Evolutionary conservation across 768 basidiomycete species (phyloP).

Genomic region (Galerina marginata): DNA sequence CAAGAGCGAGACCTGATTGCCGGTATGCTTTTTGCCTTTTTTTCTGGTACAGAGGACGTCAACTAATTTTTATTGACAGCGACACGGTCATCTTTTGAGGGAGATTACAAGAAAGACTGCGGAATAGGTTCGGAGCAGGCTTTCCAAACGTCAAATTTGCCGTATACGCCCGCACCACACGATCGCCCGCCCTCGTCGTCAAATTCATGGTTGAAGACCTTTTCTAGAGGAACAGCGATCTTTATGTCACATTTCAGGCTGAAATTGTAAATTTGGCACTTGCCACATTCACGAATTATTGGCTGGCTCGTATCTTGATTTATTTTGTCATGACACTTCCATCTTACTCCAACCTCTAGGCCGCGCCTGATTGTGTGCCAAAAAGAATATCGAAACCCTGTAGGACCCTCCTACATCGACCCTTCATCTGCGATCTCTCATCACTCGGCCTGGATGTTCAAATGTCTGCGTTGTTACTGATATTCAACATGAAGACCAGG

Average conservation of each 20-base stretch:
- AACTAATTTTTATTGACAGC: too few relatives aligned
- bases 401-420: neutral
- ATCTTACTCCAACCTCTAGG: neutral
- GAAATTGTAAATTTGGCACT: neutral
- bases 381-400: too few relatives aligned
- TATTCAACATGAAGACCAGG: too few relatives aligned
- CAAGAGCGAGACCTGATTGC: conserved; percentile 51
- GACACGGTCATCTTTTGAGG: too few relatives aligned
- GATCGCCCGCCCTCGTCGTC: neutral
- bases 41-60: too few relatives aligned
- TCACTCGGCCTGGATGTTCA: conserved; percentile 4
- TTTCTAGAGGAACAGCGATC: neutral
- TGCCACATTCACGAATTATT: conserved; percentile 3
- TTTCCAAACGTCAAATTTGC: too few relatives aligned
- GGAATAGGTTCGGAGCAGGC: too few relatives aligned
- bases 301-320: conserved; percentile 3
- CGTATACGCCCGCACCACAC: too few relatives aligned
- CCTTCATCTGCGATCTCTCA: conserved; percentile 15
- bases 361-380: too few relatives aligned
- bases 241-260: neutral
- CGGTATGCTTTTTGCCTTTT: too few relatives aligned
- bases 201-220: neutral
- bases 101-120: too few relatives aligned
- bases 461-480: neutral
- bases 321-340: neutral